A percentile compares a stretch with the other conserved stretches of the same genome.
phyloP scores from a whole-genome alignment of 495 filamentous ascomycete genomes.

The Glarea lozoyensis region DNA sequence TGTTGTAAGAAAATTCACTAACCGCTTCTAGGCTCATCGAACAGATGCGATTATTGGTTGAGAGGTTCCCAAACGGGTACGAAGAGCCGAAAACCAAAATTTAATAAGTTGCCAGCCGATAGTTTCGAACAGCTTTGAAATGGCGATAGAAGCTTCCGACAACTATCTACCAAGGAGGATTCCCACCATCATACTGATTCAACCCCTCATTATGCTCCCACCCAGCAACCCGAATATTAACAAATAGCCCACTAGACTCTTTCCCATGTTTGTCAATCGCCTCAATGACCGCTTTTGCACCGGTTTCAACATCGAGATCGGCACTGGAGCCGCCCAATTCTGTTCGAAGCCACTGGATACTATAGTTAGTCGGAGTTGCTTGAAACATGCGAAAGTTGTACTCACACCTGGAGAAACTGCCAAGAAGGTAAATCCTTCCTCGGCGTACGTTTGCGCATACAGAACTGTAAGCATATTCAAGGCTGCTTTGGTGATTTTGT shows the following conservation, averaged over 20 bases:
- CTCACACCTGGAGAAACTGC: slow-evolving; percentile 38
- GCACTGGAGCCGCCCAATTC: slow-evolving; percentile 26
- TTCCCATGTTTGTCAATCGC: slow-evolving; percentile 27
- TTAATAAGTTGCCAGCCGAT: too few relatives aligned
- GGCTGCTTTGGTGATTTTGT: slow-evolving; percentile 44
- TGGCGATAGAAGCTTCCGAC: too few relatives aligned
- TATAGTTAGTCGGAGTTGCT: neutral
- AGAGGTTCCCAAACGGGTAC: neutral
- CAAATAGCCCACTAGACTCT: slow-evolving; percentile 32
- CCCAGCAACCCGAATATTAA: slow-evolving; percentile 34
- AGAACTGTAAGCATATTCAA: slow-evolving; percentile 41
- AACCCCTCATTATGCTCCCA: slow-evolving; percentile 28
- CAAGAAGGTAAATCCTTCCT: slow-evolving; percentile 36
- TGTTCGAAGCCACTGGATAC: neutral
- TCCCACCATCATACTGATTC: slow-evolving; percentile 29
- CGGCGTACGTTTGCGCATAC: slow-evolving; percentile 31
- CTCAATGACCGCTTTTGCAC: slow-evolving; percentile 31
- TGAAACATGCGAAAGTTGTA: slow-evolving; percentile 4
- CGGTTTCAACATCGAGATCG: slow-evolving; percentile 33
- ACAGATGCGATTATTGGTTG: slow-evolving; percentile 7
- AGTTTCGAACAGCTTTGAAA: too few relatives aligned
- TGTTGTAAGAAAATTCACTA: slow-evolving; percentile 1
- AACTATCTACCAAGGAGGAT: slow-evolving; percentile 25
- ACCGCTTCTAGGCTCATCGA: slow-evolving; percentile 1
- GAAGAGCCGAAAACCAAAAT: too few relatives aligned